Evolutionary conservation across 495 filamentous ascomycete genomes (phyloP), one percentile per base, ranked within the genome.

Genomic region (Trichoderma parareesei): DNA sequence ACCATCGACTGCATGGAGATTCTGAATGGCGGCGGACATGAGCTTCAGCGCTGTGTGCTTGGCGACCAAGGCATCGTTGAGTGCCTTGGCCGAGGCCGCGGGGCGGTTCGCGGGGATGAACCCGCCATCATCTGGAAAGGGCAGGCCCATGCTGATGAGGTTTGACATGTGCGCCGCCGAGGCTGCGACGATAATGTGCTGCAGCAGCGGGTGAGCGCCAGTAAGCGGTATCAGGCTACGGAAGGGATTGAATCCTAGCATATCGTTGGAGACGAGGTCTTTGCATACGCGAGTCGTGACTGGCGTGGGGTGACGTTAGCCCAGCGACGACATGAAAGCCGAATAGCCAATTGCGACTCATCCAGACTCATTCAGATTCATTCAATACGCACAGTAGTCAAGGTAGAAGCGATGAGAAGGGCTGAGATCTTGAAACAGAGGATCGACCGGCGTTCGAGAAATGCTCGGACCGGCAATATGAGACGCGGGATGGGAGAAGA

Each of bases 151-250:
- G 41, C 38, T 64, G 60, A 68, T 67, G 48, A 38, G 71, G 63
- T 73, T 81, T 16, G 76, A 79, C 53, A 79, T 75, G 57, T 87
- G 84, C 43, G 84, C 77, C 10, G 84, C 83, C 0, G 83, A 79
- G 20, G 82, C 79, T 18, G 83, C 82, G 43, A 84, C 67, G 49
- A 87, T 71, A 35, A 82, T 77, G 63, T 81, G 77, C 27, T 79
- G 70, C n/a, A 87, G 72, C 57, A 77, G 78, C 11, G 71, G 64
- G 38, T 81, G 76, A 16, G 72, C 64, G 33, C 75, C 48, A 3
- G 78, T 76, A 9, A 84, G 75, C 0, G 80, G 72, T 4, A 84
- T 72, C n/a, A 85, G 67, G 41, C 69, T 74, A 38, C 82, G 75
- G 63, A 85, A 83, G 0, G 82, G 83, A 63, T 86, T 86, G 48